Evolutionary conservation across 2,329 filamentous ascomycete genomes (phyloP).

Genomic region (Aspergillus transmontanensis): DNA sequence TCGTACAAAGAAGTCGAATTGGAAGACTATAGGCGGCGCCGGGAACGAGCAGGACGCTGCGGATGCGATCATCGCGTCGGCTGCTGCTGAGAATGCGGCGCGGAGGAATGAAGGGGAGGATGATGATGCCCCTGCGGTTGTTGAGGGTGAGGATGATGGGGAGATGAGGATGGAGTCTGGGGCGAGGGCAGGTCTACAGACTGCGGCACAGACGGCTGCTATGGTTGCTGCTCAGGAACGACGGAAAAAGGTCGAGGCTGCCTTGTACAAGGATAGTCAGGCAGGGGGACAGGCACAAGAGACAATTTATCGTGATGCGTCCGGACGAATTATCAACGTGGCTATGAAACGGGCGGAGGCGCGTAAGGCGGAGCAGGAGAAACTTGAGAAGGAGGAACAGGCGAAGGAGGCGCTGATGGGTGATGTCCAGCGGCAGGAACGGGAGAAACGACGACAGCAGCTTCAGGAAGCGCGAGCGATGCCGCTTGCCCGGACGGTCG

Average conservation of each 20-base stretch:
- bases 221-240: constrained; percentile 68
- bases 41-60: constrained; percentile 65
- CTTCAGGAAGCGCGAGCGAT: constrained; percentile 82
- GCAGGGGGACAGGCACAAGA: constrained; percentile 61
- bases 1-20: constrained; percentile 74
- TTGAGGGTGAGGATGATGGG: constrained; percentile 40
- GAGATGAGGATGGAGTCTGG: constrained; percentile 80
- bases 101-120: constrained; percentile 53
- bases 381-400: constrained; percentile 63
- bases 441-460: constrained; percentile 64
- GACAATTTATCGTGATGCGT: constrained; percentile 94
- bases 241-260: constrained; percentile 49
- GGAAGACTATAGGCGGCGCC: constrained; percentile 69
- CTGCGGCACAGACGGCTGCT: constrained; percentile 73
- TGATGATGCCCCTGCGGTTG: constrained; percentile 50
- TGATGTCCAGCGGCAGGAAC: constrained; percentile 76
- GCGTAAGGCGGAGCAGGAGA: constrained; percentile 74
- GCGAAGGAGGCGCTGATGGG: constrained; percentile 75
- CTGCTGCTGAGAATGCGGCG: constrained; percentile 67
- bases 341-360: constrained; percentile 87
- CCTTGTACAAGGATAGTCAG: constrained; percentile 41
- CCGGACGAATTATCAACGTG: constrained; percentile 89
- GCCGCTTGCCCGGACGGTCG: constrained; percentile 75
- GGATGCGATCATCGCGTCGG: constrained; percentile 75
- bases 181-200: constrained; percentile 83